phyloP scores from a whole-genome alignment of 2,329 filamentous ascomycete genomes.

The Paracorniculantispora psalliotae region DNA sequence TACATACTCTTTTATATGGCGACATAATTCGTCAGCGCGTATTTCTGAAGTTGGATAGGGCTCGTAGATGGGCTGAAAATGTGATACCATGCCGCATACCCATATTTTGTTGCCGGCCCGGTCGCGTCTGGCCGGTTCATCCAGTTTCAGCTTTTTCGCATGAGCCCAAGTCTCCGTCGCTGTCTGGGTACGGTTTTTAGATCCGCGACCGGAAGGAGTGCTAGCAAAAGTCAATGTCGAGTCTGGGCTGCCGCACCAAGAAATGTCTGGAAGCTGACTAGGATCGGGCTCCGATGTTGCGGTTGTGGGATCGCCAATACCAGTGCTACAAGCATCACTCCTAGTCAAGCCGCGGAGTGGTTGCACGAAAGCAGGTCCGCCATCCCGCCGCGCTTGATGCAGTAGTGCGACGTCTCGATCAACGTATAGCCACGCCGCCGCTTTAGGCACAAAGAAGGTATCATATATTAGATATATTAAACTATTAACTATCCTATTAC shows the following conservation, averaged over 20 bases:
- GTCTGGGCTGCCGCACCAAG: not conserved
- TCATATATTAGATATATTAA: too few relatives aligned
- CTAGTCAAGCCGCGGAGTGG: too few relatives aligned
- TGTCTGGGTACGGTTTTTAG: not conserved
- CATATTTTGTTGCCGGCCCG: not conserved
- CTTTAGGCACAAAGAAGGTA: too few relatives aligned
- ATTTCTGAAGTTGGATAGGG: too few relatives aligned
- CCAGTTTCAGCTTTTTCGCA: not conserved
- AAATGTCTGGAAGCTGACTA: not conserved
- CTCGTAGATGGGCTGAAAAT: too few relatives aligned
- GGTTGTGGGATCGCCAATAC: not conserved
- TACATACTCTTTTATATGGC: too few relatives aligned
- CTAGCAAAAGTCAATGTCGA: not conserved
- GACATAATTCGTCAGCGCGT: too few relatives aligned
- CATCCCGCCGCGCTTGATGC: too few relatives aligned
- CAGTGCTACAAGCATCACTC: not conserved
- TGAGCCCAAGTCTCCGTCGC: not conserved
- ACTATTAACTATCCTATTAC: too few relatives aligned
- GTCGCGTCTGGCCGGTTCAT: not conserved
- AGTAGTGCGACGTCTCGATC: too few relatives aligned
- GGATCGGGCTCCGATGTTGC: not conserved
- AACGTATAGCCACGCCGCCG: too few relatives aligned
- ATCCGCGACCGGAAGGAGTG: not conserved
- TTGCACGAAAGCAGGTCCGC: too few relatives aligned
- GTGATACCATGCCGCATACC: not conserved